These are phyloP conservation scores for Aspergillus asperescens DNA, from an alignment of 495 filamentous ascomycete species.

Conservation along the genomic window DNA sequence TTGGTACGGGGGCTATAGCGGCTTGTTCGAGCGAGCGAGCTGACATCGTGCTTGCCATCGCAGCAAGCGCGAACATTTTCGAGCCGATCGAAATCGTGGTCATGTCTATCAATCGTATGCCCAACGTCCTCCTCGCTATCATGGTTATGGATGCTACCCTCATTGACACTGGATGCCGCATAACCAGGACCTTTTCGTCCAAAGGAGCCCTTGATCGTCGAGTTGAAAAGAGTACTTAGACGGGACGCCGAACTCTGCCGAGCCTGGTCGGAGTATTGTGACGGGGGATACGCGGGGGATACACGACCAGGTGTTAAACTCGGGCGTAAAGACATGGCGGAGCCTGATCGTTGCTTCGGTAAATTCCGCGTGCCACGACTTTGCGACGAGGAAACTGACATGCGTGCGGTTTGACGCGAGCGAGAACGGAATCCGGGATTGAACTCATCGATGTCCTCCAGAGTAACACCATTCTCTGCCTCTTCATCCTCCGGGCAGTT, in stretches of 20 bases:
- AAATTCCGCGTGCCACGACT: slow-evolving; percentile 60
- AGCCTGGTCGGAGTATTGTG: slow-evolving; percentile 34
- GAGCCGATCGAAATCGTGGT: slow-evolving; percentile 66
- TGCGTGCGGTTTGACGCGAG: slow-evolving; percentile 51
- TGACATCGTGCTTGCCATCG: slow-evolving; percentile 69
- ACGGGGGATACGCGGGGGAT: slow-evolving; percentile 42
- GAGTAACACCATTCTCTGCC: slow-evolving; percentile 55
- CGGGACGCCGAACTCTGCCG: slow-evolving; percentile 39
- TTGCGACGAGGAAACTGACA: slow-evolving; percentile 78
- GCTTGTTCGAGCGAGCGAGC: slow-evolving; percentile 44
- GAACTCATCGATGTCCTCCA: slow-evolving; percentile 85
- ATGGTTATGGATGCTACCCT: slow-evolving; percentile 58
- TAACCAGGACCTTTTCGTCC: slow-evolving; percentile 37
- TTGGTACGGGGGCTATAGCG: slow-evolving; percentile 40
- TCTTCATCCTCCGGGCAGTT: slow-evolving; percentile 58
- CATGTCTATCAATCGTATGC: slow-evolving; percentile 67
- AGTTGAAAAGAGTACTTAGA: slow-evolving; percentile 40
- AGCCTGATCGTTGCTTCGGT: slow-evolving; percentile 46
- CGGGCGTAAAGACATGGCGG: slow-evolving; percentile 44
- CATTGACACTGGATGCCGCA: slow-evolving; percentile 52
- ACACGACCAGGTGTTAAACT: slow-evolving; percentile 37
- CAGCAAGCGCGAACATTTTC: slow-evolving; percentile 97
- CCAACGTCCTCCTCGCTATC: slow-evolving; percentile 78
- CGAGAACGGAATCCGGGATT: slow-evolving; percentile 62
- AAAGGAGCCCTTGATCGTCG: slow-evolving; percentile 44